These are phyloP conservation scores for Diophrys appendiculata DNA, from an alignment of 73 alveolate genomes.

Conservation along the genomic window DNA sequence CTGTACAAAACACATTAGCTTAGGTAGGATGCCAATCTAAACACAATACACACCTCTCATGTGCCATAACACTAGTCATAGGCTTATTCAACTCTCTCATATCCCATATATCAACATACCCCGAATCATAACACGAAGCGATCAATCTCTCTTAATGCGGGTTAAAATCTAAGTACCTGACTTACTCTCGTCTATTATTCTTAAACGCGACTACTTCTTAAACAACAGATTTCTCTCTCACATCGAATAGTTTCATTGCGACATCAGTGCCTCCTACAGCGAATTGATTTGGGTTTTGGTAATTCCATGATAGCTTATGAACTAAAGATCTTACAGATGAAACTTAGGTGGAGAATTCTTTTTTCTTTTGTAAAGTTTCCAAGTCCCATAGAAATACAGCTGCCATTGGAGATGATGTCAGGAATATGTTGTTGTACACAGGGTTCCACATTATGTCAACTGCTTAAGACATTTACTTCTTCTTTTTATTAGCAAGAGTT, in stretches of 20 bases:
- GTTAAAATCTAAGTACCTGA: conserved; percentile 22
- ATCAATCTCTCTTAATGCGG: conserved; percentile 32
- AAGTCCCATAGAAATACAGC: not conserved
- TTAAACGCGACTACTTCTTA: not conserved
- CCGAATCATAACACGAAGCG: conserved; percentile 37
- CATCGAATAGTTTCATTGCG: not conserved
- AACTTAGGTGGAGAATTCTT: not conserved
- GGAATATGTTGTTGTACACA: not conserved
- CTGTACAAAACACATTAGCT: conserved; percentile 23
- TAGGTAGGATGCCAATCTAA: conserved; percentile 43
- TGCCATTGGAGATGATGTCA: not conserved
- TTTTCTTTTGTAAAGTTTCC: not conserved
- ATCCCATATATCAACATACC: conserved; percentile 44
- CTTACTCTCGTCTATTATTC: conserved; percentile 41
- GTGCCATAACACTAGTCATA: conserved; percentile 4
- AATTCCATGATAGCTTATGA: not conserved
- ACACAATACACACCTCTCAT: conserved; percentile 15
- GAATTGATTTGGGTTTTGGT: not conserved
- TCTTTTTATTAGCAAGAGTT: not conserved
- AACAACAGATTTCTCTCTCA: not conserved
- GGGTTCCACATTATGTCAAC: not conserved
- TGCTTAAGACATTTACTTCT: not conserved
- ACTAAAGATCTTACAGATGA: not conserved
- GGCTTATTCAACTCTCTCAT: conserved; percentile 16
- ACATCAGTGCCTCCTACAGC: not conserved